These are phyloP conservation scores for Ampelomyces quisqualis DNA, from an alignment of 2,329 filamentous ascomycete species.

Conservation along the genomic window DNA sequence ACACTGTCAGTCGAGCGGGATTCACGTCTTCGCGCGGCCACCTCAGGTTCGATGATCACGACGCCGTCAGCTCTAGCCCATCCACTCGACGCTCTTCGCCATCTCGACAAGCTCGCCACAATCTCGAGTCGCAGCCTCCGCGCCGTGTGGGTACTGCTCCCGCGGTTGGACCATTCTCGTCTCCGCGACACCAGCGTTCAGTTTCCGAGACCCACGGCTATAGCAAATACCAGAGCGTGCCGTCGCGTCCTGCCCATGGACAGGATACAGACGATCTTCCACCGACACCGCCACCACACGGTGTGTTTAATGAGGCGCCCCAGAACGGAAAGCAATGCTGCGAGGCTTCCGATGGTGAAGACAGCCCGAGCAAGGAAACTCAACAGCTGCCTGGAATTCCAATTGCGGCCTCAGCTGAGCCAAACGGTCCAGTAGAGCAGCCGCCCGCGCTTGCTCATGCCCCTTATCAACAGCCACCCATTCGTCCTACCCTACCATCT, in stretches of 20 bases:
- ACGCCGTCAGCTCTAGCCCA: constrained; percentile 47
- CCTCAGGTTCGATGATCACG: constrained; percentile 48
- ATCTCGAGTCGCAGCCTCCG: constrained; percentile 31
- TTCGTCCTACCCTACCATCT: constrained; percentile 70
- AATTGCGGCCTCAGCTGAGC: constrained; percentile 40
- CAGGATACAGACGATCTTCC: constrained; percentile 38
- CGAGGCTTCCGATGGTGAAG: constrained; percentile 36
- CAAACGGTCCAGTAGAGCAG: constrained; percentile 72
- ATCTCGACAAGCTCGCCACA: constrained; percentile 23
- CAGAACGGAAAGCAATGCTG: constrained; percentile 25
- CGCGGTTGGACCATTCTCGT: constrained; percentile 23
- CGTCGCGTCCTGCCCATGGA: constrained; percentile 45
- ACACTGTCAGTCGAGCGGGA: constrained; percentile 47
- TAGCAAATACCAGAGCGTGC: constrained; percentile 44
- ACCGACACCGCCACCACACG: constrained; percentile 48
- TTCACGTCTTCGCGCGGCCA: constrained; percentile 39
- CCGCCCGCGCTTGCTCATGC: constrained; percentile 80
- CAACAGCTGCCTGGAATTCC: constrained; percentile 36
- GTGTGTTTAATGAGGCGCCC: constrained; percentile 16
- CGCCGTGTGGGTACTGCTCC: constrained; percentile 50
- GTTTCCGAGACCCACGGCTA: constrained; percentile 52
- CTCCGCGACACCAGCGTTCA: constrained; percentile 50
- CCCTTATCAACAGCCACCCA: constrained; percentile 68
- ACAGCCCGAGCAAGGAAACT: constrained; percentile 30
- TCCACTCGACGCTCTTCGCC: constrained; percentile 50